Evolutionary conservation across 192 early-diverging fungal species (phyloP).

Genomic region (Gigaspora rosea): DNA sequence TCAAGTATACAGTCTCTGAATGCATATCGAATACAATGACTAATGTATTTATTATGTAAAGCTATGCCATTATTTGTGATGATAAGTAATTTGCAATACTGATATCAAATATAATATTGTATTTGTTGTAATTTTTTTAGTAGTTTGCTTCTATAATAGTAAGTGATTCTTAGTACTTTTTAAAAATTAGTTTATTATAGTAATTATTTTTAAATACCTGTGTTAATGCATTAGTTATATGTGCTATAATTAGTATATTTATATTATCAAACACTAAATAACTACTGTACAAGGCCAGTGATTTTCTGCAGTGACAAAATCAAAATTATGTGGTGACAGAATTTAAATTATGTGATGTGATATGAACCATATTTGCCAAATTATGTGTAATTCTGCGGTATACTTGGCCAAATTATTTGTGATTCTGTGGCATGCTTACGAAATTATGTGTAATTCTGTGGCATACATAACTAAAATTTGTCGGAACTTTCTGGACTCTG

Average conservation of each 20-base stretch:
- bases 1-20: not conserved
- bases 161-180: not conserved
- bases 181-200: not conserved
- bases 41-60: no score
- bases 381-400: no score
- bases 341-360: no score
- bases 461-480: no score
- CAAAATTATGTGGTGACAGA: no score
- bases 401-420: no score
- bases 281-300: no score
- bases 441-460: no score
- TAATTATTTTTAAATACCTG: not conserved
- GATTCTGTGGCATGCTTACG: no score
- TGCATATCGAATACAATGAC: not conserved
- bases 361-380: no score
- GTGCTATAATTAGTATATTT: not conserved
- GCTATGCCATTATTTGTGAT: not conserved
- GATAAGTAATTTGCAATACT: not conserved
- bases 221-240: not conserved
- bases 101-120: not conserved
- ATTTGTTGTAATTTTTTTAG: not conserved
- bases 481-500: no score
- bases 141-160: not conserved
- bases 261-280: slow-evolving; percentile 6
- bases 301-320: no score